Evolutionary conservation across 257 asterid genomes (phyloP).

Genomic region (Mitragyna speciosa): DNA sequence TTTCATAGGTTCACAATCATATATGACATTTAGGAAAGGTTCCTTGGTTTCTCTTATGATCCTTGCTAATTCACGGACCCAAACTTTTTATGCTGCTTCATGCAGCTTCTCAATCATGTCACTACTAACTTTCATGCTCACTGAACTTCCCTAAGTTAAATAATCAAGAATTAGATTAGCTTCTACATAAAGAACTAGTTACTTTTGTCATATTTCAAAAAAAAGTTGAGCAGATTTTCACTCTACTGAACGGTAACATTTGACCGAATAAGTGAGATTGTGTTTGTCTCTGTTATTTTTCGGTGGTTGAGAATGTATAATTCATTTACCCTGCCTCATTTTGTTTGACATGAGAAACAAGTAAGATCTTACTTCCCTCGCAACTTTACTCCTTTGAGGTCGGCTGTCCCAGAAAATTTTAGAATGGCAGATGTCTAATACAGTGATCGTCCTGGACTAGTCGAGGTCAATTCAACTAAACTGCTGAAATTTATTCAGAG

Average conservation of each 20-base stretch:
- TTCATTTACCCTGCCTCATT: not conserved
- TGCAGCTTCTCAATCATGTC: constrained; percentile 55
- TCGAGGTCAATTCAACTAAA: not conserved
- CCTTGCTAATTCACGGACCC: constrained; percentile 62
- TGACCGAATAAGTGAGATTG: not conserved
- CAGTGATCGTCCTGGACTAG: not conserved
- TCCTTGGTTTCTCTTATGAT: constrained; percentile 56
- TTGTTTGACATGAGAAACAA: not conserved
- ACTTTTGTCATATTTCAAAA: not conserved
- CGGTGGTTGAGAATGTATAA: not conserved
- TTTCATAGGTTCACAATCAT: constrained; percentile 64
- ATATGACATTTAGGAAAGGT: constrained; percentile 72
- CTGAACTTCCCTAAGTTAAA: constrained; percentile 58
- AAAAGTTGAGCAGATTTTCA: not conserved
- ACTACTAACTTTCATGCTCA: constrained; percentile 59
- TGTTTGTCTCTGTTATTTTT: not conserved
- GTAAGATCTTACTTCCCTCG: not conserved
- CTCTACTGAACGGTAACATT: not conserved
- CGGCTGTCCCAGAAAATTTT: not conserved
- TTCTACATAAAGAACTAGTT: not conserved
- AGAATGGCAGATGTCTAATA: not conserved
- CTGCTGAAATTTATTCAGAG: not conserved
- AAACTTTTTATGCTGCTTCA: constrained; percentile 56
- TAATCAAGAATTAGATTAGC: constrained; percentile 7
- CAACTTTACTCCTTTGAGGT: not conserved